Evolutionary conservation across 148 eudicot genomes (phyloP).

Genomic region (Diospyros kaki): DNA sequence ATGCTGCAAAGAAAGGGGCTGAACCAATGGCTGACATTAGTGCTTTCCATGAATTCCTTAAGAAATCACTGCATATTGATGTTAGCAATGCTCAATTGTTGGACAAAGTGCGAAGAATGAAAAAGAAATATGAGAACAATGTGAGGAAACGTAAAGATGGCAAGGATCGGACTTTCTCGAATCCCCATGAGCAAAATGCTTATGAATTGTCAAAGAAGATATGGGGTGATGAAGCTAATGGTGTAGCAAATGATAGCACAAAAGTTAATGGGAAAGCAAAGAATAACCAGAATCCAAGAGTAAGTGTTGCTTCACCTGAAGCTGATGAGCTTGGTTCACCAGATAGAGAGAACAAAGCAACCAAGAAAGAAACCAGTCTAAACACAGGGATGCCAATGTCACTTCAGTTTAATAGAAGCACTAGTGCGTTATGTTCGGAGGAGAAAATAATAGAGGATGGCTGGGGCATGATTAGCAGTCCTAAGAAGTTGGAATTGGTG

Average conservation of each 20-base stretch:
- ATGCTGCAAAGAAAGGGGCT: constrained; percentile 14
- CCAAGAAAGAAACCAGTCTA: constrained; percentile 8
- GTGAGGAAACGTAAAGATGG: constrained; percentile 23
- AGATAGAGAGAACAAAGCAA: constrained; percentile 5
- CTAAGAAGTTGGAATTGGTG: constrained; percentile 30
- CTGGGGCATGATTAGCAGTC: constrained; percentile 18
- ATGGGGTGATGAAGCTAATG: constrained; percentile 31
- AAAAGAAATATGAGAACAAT: constrained; percentile 44
- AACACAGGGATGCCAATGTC: background rate
- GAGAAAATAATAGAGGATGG: constrained; percentile 18
- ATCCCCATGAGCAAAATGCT: constrained; percentile 39
- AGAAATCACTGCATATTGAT: constrained; percentile 28
- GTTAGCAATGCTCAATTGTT: constrained; percentile 34
- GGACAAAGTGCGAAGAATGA: constrained; percentile 49
- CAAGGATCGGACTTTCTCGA: constrained; percentile 27
- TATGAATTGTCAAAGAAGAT: constrained; percentile 42
- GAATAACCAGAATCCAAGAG: background rate
- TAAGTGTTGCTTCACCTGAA: background rate
- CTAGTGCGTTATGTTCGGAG: constrained; percentile 6
- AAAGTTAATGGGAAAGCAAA: constrained; percentile 15
- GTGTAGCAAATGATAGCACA: background rate
- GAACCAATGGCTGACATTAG: constrained; percentile 28
- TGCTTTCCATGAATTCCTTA: constrained; percentile 43
- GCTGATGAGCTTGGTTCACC: background rate
- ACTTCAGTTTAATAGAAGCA: background rate